Evolutionary conservation across 495 filamentous ascomycete species (phyloP), one percentile per base, ranked within the genome.

Genomic region (Penicillium taxi): DNA sequence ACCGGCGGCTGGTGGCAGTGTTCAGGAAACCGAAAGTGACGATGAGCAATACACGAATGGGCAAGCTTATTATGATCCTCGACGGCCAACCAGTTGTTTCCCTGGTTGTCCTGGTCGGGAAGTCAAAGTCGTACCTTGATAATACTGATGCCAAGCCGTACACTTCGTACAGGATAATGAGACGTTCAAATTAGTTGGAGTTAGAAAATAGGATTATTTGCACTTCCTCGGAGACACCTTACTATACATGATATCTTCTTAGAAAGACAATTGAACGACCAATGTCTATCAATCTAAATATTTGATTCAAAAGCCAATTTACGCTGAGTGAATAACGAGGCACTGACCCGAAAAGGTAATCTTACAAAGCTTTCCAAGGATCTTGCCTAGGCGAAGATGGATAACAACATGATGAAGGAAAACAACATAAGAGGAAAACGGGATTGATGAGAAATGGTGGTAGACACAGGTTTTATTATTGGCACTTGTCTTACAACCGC

Each of bases 401-500:
- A 58, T 37, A 50, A 39, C 39, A 29, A 48, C 50, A 51, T 51
- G 39, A 49, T 53, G 43, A 22, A 33, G 44, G 41, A 22, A 41
- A 51, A 58, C 46, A 41, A 48, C 45, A 54, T 46, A 34, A 32
- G 26, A 34, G 42, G 53, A 44, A 38, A 19, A 42, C 45, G 34
- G 28, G 39, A 57, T 45, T 47, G 38, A 48, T 39, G 51, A 38
- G n/a, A 58, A 53, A 47, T 42, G 48, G 51, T 59, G 62, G 53
- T 56, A 62, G 50, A 41, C 47, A 59, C 49, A 56, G 34, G 42
- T 47, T 59, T 55, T 47, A 59, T 59, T 58, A 59, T 33, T 38
- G 36, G 43, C 31, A 39, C 40, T 45, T 24, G 35, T 52, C 41
- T 72, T 79, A 85, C 58, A 94, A 66, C 28, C 81, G 75, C 50